Evolutionary conservation across 108 stramenopile genomes (phyloP).

Genomic region (Skeletonema tropicum): DNA sequence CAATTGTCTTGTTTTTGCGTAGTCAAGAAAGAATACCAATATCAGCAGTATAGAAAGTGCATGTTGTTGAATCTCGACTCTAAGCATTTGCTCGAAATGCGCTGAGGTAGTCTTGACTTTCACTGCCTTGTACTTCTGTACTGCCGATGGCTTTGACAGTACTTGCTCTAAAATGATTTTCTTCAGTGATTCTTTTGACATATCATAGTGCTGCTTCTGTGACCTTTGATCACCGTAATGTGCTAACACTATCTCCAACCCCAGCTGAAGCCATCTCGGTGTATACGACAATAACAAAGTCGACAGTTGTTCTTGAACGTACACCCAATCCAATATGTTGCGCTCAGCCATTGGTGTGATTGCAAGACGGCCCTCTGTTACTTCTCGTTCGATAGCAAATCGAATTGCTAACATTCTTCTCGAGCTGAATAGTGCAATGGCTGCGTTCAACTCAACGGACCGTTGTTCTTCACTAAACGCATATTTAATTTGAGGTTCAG

Average conservation of each 20-base stretch:
- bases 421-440: slow-evolving; percentile 52
- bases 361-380: slow-evolving; percentile 70
- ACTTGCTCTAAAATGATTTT: slow-evolving; percentile 69
- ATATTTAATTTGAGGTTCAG: slow-evolving; percentile 10
- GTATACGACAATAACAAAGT: slow-evolving; percentile 87
- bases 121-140: slow-evolving; percentile 76
- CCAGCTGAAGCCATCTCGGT: slow-evolving; percentile 87
- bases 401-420: slow-evolving; percentile 45
- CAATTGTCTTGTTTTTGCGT: slow-evolving; percentile 62
- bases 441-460: slow-evolving; percentile 37
- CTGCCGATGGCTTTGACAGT: slow-evolving; percentile 63
- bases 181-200: slow-evolving; percentile 55
- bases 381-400: slow-evolving; percentile 60
- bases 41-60: slow-evolving; percentile 71
- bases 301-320: slow-evolving; percentile 63
- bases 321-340: slow-evolving; percentile 85
- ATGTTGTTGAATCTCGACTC: slow-evolving; percentile 63
- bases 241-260: slow-evolving; percentile 89
- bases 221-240: slow-evolving; percentile 49
- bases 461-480: neutral
- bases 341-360: slow-evolving; percentile 72
- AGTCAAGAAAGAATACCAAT: slow-evolving; percentile 86
- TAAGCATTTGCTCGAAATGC: slow-evolving; percentile 69
- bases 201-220: slow-evolving; percentile 31
- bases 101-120: slow-evolving; percentile 72